Evolutionary conservation across 2,329 filamentous ascomycete genomes (phyloP).

Genomic region (Aschersonia sp.): DNA sequence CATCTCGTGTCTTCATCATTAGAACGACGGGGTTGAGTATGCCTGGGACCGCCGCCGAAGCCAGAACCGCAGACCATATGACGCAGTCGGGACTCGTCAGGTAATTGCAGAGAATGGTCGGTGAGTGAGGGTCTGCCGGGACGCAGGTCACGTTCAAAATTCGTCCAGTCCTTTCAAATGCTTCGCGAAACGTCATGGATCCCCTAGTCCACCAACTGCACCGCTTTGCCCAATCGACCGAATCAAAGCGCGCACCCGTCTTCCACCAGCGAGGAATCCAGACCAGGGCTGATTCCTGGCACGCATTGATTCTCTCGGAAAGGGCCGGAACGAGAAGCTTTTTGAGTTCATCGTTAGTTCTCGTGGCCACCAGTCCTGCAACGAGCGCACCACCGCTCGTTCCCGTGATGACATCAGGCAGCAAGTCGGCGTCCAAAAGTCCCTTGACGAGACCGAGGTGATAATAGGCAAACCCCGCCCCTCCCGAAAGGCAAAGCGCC

Average conservation of each 20-base stretch:
- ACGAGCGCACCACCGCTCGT: constrained; percentile 90
- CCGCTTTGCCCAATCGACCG: constrained; percentile 74
- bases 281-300: constrained; percentile 58
- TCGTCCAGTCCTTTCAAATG: constrained; percentile 83
- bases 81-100: constrained; percentile 92
- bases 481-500: constrained; percentile 83
- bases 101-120: constrained; percentile 85
- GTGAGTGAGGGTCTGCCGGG: constrained; percentile 87
- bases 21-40: constrained; percentile 92
- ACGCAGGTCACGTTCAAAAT: constrained; percentile 95
- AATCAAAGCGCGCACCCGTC: constrained; percentile 89
- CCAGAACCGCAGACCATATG: constrained; percentile 92
- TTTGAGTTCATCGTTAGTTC: constrained; percentile 84
- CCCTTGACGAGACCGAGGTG: constrained; percentile 90
- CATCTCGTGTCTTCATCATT: constrained; percentile 72
- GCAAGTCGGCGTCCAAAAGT: constrained; percentile 67
- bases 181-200: constrained; percentile 87
- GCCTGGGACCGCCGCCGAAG: constrained; percentile 88
- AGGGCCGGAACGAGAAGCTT: constrained; percentile 73
- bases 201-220: constrained; percentile 85
- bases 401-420: constrained; percentile 91
- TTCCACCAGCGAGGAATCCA: constrained; percentile 82
- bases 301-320: constrained; percentile 73
- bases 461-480: constrained; percentile 91
- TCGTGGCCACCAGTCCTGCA: constrained; percentile 72